Evolutionary conservation across 176 grass and related monocot genomes (phyloP).

Genomic region (Ensete ventricosum): DNA sequence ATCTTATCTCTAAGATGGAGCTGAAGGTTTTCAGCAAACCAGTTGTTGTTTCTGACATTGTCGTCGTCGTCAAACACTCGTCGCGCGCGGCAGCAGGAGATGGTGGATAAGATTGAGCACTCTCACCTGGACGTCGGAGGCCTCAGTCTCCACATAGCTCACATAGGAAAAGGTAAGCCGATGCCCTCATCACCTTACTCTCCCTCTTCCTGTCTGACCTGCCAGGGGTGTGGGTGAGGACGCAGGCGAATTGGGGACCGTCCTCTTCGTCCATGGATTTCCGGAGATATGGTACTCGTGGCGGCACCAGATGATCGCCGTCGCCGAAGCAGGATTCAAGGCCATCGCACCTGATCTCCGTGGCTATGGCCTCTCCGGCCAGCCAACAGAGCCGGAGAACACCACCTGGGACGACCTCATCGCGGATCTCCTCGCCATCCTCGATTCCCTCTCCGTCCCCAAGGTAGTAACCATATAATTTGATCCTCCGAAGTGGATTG

Average conservation of each 20-base stretch:
- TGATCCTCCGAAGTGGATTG: background rate
- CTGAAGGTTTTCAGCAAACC: too few relatives aligned
- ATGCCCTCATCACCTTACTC: background rate
- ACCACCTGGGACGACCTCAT: slow-evolving; percentile 10
- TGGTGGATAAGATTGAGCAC: slow-evolving; percentile 26
- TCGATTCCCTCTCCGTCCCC: slow-evolving; percentile 19
- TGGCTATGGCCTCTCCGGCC: slow-evolving; percentile 34
- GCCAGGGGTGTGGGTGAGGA: background rate
- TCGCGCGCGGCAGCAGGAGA: background rate
- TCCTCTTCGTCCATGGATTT: slow-evolving; percentile 40
- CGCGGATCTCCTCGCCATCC: slow-evolving; percentile 5
- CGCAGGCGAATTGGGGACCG: slow-evolving; percentile 21
- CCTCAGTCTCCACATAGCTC: slow-evolving; percentile 36
- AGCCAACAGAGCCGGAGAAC: slow-evolving; percentile 23
- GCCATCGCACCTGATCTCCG: slow-evolving; percentile 34
- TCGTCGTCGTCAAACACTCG: too few relatives aligned
- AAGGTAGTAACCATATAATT: slow-evolving; percentile 11
- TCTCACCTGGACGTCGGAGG: slow-evolving; percentile 22
- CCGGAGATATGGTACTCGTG: slow-evolving; percentile 45
- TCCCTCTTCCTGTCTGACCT: background rate
- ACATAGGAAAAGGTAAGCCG: slow-evolving; percentile 20
- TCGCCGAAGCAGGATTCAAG: slow-evolving; percentile 25
- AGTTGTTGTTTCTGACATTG: too few relatives aligned
- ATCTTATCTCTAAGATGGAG: too few relatives aligned
- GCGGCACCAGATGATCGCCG: slow-evolving; percentile 32